Evolutionary conservation across 1,139 yeast species (phyloP), one percentile per base, ranked within the genome.

Genomic region (Pichia sp.): DNA sequence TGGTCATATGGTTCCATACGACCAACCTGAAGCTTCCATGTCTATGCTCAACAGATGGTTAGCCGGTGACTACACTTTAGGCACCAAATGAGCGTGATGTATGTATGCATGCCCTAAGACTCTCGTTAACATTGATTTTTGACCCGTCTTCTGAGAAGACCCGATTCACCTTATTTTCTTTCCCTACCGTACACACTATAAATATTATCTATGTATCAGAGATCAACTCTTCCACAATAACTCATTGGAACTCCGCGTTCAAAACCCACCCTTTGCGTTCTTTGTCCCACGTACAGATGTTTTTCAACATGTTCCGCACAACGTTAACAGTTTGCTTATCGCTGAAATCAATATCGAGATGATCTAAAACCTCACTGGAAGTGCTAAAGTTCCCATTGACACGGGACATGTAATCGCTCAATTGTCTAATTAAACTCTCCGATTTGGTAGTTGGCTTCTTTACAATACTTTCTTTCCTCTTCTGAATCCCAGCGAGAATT

Each of bases 271-370:
- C 78, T 36, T 72, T 70, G 29, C 56, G 57, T 1, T 42, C 52
- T 9, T 63, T 57, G 44, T 79, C 74, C 91, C 95, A 88, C 1
- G 53, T 59, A 5, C 94, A 85, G 14, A 85, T 72, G 36, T 75
- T 72, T 39, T 74, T 69, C 36, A 88, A 55, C 70, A 87, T 69
- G 1, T 84, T 77, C 33, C 95, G 62, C 16, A 84, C 66, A 40
- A 73, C 62, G 2, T 81, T 66, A 33, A 84, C 72, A 29, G 81
- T 83, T 37, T 69, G 68, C 18, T 70, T 74, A 29, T 73, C 68
- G 6, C 59, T 60, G 18, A 79, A 57, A 33, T 61, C 55, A 23
- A 79, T 55, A 5, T 69, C 61, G 33, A 79, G 56, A 33, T 64
- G 58, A n/a, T 58, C 57, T 24, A 86, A 60, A 8, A 88, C 73